Evolutionary conservation across 2,329 filamentous ascomycete genomes (phyloP).

Genomic region (Penicillium sp.): DNA sequence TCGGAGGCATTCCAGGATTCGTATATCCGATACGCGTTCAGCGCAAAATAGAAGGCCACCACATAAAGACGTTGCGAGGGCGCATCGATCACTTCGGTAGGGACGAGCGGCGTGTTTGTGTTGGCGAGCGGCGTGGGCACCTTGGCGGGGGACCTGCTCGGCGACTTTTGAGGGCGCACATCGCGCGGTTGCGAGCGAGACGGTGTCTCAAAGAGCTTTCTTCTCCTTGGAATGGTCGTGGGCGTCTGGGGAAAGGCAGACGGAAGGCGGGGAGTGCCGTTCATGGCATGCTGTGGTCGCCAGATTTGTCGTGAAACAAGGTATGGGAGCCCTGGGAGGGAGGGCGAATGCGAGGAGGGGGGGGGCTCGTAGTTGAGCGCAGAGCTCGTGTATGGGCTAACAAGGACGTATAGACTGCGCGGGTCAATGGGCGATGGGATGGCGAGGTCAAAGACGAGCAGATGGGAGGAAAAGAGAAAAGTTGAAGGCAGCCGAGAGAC

Average conservation of each 20-base stretch:
- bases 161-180: conserved; percentile 27
- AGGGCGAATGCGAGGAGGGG: background rate
- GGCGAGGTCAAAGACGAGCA: background rate
- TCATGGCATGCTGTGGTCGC: conserved; percentile 71
- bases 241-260: conserved; percentile 83
- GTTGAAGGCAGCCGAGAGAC: conserved; percentile 32
- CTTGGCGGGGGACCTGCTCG: conserved; percentile 33
- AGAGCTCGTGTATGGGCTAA: background rate
- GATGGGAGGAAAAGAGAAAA: conserved; percentile 28
- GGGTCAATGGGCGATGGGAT: conserved; percentile 6
- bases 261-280: conserved; percentile 79
- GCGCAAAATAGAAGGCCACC: conserved; percentile 74
- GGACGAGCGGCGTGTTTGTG: conserved; percentile 70
- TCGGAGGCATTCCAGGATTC: conserved; percentile 83
- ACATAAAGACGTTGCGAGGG: conserved; percentile 91
- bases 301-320: conserved; percentile 22
- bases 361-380: background rate
- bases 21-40: conserved; percentile 84
- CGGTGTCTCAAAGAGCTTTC: conserved; percentile 39
- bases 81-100: conserved; percentile 80
- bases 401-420: background rate
- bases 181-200: conserved; percentile 36
- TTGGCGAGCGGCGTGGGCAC: conserved; percentile 28
- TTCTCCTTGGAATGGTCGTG: conserved; percentile 53
- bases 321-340: conserved; percentile 9